Evolutionary conservation across 768 basidiomycete genomes (phyloP), one percentile per base, ranked within the genome.

Genomic region (Hypsizygus marmoreus): DNA sequence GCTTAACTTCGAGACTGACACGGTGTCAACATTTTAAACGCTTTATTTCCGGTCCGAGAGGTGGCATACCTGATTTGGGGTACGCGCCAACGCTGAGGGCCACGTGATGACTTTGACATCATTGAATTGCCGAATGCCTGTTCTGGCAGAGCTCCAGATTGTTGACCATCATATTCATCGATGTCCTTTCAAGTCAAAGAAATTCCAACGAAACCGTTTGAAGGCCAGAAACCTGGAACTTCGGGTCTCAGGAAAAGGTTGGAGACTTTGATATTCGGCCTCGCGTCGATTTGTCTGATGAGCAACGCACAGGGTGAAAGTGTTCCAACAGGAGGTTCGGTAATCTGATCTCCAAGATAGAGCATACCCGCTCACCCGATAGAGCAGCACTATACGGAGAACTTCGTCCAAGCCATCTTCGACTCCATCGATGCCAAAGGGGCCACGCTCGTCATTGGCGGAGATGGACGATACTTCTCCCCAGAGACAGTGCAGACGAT

Each of bases 161-260:
- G 8, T 43, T 43, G 28, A 3, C 36, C 22, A 42, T 25, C 28
- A 22, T n/a, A n/a, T n/a, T n/a, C 36, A 56, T 49, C 55, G 42
- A 81, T 79, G 77, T 64, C 75, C 36, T 72, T 68, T 59, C 47
- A 59, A 55, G 66, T 86, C 62, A 78, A 87, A 68, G 82, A 86
- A 55, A 76, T 97, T 40, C 43, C 73, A 22, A 97, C 94, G 3
- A 93, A 86, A 64, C 87, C 92, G 16, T 95, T 82, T 63, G 89
- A 93, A 3, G 94, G 91, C 56, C 92, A 95, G 72, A 97, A 95
- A 68, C 97, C 97, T 17, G 97, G 97, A 49, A 98, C 97, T 9
- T 98, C 97, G 53, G 97, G 97, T 54, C 83, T 98, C 36, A 81
- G 97, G 60, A 98, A 98, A 77, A 82, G 94, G 92, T 91, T 54